Evolutionary conservation across 2,329 filamentous ascomycete species (phyloP).

Genomic region (Colletotrichum magnum): DNA sequence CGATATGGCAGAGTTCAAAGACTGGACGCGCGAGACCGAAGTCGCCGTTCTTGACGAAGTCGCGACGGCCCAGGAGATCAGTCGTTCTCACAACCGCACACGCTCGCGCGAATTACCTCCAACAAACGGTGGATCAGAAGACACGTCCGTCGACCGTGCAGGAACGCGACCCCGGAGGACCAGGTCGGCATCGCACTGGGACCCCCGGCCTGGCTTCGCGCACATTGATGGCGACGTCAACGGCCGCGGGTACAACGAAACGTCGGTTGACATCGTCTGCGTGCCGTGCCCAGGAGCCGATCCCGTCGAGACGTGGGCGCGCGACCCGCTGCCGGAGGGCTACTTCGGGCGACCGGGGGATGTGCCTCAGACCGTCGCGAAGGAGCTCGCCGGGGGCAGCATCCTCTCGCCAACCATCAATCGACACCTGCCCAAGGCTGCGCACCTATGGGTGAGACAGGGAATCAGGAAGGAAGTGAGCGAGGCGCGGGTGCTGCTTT

Average conservation of each 20-base stretch:
- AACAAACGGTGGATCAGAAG: conserved; percentile 9
- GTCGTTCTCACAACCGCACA: not conserved
- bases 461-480: conserved; percentile 64
- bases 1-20: conserved; percentile 12
- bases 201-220: conserved; percentile 56
- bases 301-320: conserved; percentile 66
- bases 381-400: conserved; percentile 47
- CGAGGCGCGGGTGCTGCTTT: conserved; percentile 65
- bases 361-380: conserved; percentile 43
- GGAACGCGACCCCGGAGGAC: not conserved
- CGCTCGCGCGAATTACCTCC: not conserved
- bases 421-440: conserved; percentile 46
- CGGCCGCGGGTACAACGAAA: conserved; percentile 64
- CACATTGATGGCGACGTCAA: conserved; percentile 59
- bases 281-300: conserved; percentile 69
- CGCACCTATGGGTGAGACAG: conserved; percentile 66
- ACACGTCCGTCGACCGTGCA: conserved; percentile 3
- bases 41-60: conserved; percentile 21
- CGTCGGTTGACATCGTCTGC: conserved; percentile 66
- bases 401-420: conserved; percentile 31
- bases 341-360: conserved; percentile 58
- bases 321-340: conserved; percentile 62
- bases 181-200: conserved; percentile 42
- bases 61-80: conserved; percentile 16
- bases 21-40: conserved; percentile 32